A percentile compares a stretch with the other conserved stretches of the same genome.
Evolutionary conservation across 2,329 filamentous ascomycete species (phyloP).

Genomic region (Phymatotrichopsis omnivora): DNA sequence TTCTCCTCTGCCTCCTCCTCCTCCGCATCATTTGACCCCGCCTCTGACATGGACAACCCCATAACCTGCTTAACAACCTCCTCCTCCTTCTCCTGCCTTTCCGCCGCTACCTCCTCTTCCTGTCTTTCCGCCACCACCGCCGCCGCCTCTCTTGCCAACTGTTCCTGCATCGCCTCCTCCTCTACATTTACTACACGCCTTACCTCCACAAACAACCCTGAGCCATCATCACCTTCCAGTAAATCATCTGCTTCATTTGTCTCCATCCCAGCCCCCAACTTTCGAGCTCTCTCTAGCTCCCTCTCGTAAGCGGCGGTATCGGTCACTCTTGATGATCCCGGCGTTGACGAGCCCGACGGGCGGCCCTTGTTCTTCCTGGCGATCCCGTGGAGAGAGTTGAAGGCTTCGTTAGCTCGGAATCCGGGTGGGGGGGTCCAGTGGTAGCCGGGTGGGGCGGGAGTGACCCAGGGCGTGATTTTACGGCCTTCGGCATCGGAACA

Average conservation of each 20-base stretch:
- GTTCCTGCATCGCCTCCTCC: no score
- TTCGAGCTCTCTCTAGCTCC: constrained; percentile 1
- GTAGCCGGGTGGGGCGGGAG: constrained; percentile 26
- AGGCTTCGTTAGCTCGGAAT: constrained; percentile 15
- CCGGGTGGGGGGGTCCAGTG: constrained; percentile 28
- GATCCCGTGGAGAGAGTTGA: constrained; percentile 8
- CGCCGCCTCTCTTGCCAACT: no score
- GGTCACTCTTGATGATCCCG: no score
- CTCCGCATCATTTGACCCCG: no score
- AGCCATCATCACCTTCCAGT: constrained; percentile 3
- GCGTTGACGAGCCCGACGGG: no score
- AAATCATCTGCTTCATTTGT: constrained; percentile 10
- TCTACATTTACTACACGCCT: constrained; percentile 14
- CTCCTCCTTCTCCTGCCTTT: no score
- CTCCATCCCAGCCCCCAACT: constrained; percentile 16
- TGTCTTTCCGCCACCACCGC: no score
- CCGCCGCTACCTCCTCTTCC: no score
- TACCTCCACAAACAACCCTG: not conserved
- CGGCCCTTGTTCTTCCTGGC: not conserved
- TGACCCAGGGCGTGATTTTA: constrained; percentile 27
- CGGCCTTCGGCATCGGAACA: constrained; percentile 25
- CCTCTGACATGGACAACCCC: no score
- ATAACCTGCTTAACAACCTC: no score
- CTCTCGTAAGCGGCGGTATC: not conserved
- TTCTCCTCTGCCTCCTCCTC: no score